phyloP scores from a whole-genome alignment of 169 alveolate genomes.

The Plasmodium relictum region DNA sequence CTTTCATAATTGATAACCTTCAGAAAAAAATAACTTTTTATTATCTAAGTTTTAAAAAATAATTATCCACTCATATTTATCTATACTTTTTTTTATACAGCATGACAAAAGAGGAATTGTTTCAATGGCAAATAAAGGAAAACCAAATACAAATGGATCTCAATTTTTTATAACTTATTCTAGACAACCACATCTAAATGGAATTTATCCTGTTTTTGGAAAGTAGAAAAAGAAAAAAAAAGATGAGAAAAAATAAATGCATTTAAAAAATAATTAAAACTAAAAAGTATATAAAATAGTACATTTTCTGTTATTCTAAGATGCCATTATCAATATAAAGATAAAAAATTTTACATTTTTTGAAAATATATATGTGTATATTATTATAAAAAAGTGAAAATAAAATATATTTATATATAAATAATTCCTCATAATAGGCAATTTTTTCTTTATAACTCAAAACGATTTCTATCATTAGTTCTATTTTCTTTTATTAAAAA shows the following conservation, averaged over 20 bases:
- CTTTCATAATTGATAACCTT: neutral
- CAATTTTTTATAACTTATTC: constrained; percentile 95
- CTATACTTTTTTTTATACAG: constrained; percentile 64
- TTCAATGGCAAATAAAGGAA: constrained; percentile 94
- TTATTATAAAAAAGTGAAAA: neutral
- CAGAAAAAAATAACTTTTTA: neutral
- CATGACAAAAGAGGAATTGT: constrained; percentile 92
- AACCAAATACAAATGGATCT: constrained; percentile 93
- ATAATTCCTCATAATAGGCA: neutral
- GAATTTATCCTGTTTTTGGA: constrained; percentile 93
- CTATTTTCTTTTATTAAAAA: constrained; percentile 3
- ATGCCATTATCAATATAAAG: neutral
- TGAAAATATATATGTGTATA: neutral
- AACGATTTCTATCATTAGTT: too few species aligned
- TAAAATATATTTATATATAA: neutral
- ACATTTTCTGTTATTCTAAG: neutral
- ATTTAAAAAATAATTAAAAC: neutral
- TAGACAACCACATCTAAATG: constrained; percentile 93
- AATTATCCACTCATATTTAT: neutral
- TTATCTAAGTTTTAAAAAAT: too few species aligned
- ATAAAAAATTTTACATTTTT: neutral
- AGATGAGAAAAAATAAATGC: neutral
- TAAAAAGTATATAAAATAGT: neutral
- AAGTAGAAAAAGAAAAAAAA: constrained; percentile 77
- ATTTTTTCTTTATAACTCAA: too few species aligned